Conservation (phyloP, 2,329 filamentous ascomycete genomes). For the Cladorrhinum sp. region DNA sequence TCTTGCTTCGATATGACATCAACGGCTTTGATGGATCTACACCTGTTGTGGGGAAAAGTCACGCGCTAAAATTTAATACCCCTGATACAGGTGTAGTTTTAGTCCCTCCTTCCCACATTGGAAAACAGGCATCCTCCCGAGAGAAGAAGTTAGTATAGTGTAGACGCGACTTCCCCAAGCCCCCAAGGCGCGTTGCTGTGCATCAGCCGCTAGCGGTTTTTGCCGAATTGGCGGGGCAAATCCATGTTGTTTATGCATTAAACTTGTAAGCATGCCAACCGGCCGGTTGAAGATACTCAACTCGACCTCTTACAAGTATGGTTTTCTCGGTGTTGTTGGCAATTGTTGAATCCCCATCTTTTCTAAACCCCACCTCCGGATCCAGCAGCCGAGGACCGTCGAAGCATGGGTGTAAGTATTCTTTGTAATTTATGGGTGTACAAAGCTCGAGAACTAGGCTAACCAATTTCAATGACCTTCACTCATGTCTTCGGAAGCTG, state of each 20-base stretch:
- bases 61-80: too few relatives aligned
- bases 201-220: background rate
- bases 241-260: background rate
- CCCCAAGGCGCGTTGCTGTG: background rate
- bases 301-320: background rate
- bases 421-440: background rate
- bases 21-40: too few relatives aligned
- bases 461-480: background rate
- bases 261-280: background rate
- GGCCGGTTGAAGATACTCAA: background rate
- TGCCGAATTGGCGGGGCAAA: background rate
- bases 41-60: too few relatives aligned
- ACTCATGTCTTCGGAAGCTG: background rate
- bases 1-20: too few relatives aligned
- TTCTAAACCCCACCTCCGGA: background rate
- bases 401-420: background rate
- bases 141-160: background rate
- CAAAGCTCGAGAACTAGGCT: background rate
- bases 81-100: too few relatives aligned
- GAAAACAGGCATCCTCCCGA: background rate
- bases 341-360: background rate
- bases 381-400: background rate
- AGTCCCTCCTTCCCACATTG: slow-evolving; percentile 12
- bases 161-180: background rate
- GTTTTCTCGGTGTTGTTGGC: background rate